phyloP scores from a whole-genome alignment of 2,329 filamentous ascomycete species.

The Pestalotiopsis sp. region DNA sequence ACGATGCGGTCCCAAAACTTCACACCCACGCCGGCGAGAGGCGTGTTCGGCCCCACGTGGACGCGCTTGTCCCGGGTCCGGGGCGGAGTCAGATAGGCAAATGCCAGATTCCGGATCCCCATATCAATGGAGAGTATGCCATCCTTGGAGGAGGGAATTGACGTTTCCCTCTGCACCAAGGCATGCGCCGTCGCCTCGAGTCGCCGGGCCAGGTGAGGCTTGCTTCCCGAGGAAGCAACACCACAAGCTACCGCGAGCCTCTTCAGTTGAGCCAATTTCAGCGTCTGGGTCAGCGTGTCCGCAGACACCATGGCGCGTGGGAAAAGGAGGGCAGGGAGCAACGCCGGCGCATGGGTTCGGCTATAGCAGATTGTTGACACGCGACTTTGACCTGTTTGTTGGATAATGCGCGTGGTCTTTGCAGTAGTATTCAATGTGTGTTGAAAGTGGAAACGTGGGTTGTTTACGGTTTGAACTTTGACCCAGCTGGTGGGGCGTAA shows the following conservation, averaged over 20 bases:
- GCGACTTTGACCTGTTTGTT: too few species aligned
- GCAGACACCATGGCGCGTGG: background rate
- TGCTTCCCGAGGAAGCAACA: slow-evolving; percentile 61
- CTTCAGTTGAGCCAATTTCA: slow-evolving; percentile 59
- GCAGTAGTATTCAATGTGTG: too few species aligned
- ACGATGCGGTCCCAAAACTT: slow-evolving; percentile 39
- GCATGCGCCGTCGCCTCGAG: slow-evolving; percentile 42
- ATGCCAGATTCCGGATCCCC: slow-evolving; percentile 81
- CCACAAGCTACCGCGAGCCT: slow-evolving; percentile 64
- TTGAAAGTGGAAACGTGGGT: too few species aligned
- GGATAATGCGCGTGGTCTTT: too few species aligned
- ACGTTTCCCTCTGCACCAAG: background rate
- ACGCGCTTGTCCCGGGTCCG: slow-evolving; percentile 15
- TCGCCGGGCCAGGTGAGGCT: slow-evolving; percentile 54
- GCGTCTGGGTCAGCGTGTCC: slow-evolving; percentile 18
- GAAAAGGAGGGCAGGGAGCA: background rate
- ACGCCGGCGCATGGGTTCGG: too few species aligned
- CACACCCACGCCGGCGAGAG: slow-evolving; percentile 25
- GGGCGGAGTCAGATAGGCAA: slow-evolving; percentile 58
- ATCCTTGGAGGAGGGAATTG: slow-evolving; percentile 21
- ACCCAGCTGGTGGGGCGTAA: too few species aligned
- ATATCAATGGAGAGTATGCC: slow-evolving; percentile 79
- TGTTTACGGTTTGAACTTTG: too few species aligned
- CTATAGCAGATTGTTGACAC: too few species aligned
- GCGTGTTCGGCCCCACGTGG: slow-evolving; percentile 12